These are phyloP conservation scores for Coniochaeta hoffmannii DNA, from an alignment of 2,329 filamentous ascomycete genomes.

Conservation along the genomic window DNA sequence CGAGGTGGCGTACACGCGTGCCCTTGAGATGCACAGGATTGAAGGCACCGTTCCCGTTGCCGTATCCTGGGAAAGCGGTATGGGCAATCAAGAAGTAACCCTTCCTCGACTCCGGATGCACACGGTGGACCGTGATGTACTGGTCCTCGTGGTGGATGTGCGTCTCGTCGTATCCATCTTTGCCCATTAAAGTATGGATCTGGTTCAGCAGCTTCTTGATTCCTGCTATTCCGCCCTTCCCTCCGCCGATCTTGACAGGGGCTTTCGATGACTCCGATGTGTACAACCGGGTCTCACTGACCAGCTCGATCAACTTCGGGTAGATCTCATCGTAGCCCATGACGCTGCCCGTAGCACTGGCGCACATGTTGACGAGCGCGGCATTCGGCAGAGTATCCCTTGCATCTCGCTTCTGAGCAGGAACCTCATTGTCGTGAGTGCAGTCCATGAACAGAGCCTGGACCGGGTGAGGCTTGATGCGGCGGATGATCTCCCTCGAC, in stretches of 20 bases:
- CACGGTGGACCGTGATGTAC: conserved; percentile 91
- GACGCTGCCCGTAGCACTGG: conserved; percentile 88
- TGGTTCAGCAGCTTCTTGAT: conserved; percentile 91
- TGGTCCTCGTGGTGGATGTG: conserved; percentile 95
- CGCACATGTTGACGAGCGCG: conserved; percentile 91
- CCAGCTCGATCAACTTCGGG: conserved; percentile 84
- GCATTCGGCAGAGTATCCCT: conserved; percentile 91
- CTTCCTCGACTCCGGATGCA: conserved; percentile 85
- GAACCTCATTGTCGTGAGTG: conserved; percentile 96
- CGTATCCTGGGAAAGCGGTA: conserved; percentile 88
- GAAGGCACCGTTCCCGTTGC: conserved; percentile 74
- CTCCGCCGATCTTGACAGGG: conserved; percentile 56
- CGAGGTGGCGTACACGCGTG: conserved; percentile 77
- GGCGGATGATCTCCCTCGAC: conserved; percentile 61
- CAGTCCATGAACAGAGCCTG: conserved; percentile 98
- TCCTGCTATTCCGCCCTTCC: conserved; percentile 78
- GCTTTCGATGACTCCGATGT: conserved; percentile 63
- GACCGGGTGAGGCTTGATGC: conserved; percentile 79
- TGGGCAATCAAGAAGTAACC: conserved; percentile 95
- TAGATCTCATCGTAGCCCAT: conserved; percentile 99
- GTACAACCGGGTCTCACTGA: conserved; percentile 81
- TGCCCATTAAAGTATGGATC: conserved; percentile 92
- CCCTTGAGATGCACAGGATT: conserved; percentile 73
- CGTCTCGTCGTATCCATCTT: conserved; percentile 88
- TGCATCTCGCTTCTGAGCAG: conserved; percentile 89